Percentiles rank a stretch among this genome's conserved stretches.
Conservation (phyloP, 345 rosid species). For the Chamaenerion angustifolium region DNA sequence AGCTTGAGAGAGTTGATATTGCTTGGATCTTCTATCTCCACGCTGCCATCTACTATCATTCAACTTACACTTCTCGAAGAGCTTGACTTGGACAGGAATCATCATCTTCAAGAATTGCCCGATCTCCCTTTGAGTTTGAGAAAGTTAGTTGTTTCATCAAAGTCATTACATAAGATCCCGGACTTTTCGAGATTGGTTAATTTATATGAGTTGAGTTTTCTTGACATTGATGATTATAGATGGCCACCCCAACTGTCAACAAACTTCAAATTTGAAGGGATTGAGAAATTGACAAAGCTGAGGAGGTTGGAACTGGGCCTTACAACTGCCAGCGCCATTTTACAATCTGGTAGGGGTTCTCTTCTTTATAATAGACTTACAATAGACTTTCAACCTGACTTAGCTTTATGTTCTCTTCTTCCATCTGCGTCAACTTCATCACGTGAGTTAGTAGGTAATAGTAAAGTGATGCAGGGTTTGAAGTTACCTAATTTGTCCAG, state of each 20-base stretch:
- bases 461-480: neutral
- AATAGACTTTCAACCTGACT: neutral
- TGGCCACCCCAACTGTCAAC: too few relatives aligned
- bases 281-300: neutral
- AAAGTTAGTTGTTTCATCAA: neutral
- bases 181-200: neutral
- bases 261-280: neutral
- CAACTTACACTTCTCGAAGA: neutral
- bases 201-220: neutral
- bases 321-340: neutral
- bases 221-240: neutral
- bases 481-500: neutral
- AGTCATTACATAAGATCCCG: neutral
- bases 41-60: neutral
- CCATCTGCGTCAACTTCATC: neutral
- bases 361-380: too few relatives aligned
- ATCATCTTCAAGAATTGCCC: conserved; percentile 2
- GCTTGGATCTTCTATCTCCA: neutral
- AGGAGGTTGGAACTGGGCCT: neutral
- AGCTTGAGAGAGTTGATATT: neutral
- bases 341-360: neutral
- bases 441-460: neutral
- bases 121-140: conserved; percentile 1
- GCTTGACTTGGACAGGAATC: neutral
- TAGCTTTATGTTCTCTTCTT: too few relatives aligned